phyloP scores from a whole-genome alignment of 2,329 filamentous ascomycete species.

The Nannizziopsis arthrosporioides region DNA sequence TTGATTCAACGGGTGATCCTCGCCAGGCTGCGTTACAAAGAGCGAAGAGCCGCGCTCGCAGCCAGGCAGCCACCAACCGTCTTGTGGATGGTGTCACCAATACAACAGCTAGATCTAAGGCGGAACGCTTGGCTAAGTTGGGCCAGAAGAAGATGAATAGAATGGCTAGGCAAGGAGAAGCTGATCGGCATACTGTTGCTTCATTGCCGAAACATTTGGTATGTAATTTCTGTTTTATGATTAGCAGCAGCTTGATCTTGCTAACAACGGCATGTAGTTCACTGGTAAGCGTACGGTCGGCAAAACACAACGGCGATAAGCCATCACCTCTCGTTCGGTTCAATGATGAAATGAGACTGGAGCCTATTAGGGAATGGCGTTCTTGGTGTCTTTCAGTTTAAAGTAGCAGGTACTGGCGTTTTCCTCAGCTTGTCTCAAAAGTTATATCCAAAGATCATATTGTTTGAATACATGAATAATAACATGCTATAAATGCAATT shows the following conservation, averaged over 20 bases:
- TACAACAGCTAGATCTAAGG: conserved; percentile 57
- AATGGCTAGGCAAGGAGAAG: conserved; percentile 93
- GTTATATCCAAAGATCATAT: neutral
- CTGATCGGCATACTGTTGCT: conserved; percentile 76
- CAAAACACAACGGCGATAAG: conserved; percentile 51
- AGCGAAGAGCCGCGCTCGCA: conserved; percentile 59
- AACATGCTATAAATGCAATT: too few relatives aligned
- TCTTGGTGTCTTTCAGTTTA: conserved; percentile 3
- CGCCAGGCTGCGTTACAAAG: conserved; percentile 44
- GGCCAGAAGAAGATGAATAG: conserved; percentile 98
- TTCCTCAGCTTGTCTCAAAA: neutral
- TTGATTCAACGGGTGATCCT: conserved; percentile 28
- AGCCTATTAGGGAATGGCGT: conserved; percentile 3
- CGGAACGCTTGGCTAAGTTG: conserved; percentile 76
- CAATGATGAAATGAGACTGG: conserved; percentile 11
- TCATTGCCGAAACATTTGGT: conserved; percentile 84
- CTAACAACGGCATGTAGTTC: conserved; percentile 42
- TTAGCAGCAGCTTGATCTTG: conserved; percentile 16
- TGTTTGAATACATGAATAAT: too few relatives aligned
- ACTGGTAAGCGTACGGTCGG: conserved; percentile 88
- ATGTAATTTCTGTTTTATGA: conserved; percentile 32
- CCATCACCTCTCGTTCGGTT: conserved; percentile 7
- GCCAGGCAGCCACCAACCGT: conserved; percentile 40
- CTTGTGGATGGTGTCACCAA: conserved; percentile 49
- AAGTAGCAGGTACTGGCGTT: neutral